Conservation (phyloP, 169 alveolate species). For the Cryptosporidium parvum region DNA sequence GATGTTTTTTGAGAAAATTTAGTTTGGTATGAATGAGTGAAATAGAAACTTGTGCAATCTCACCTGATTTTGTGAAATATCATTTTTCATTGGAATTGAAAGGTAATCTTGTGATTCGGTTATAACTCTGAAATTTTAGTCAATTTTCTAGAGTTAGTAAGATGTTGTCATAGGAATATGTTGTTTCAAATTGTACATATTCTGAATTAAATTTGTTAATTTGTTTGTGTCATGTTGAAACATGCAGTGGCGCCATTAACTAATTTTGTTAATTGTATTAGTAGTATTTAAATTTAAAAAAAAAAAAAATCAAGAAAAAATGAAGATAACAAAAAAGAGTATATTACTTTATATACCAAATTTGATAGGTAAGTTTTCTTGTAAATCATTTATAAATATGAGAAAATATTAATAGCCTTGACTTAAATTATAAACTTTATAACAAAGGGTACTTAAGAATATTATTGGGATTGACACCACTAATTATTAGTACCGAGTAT, state of each 20-base stretch:
- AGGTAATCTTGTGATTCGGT: background rate
- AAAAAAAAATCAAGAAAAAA: background rate
- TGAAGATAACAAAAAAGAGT: conserved; percentile 5
- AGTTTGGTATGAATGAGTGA: too few relatives aligned
- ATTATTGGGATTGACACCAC: conserved; percentile 42
- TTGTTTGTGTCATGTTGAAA: background rate
- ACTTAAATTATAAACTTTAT: background rate
- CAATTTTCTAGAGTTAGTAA: background rate
- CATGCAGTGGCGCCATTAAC: background rate
- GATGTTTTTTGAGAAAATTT: too few relatives aligned
- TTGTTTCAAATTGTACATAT: too few relatives aligned
- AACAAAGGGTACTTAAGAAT: conserved; percentile 47
- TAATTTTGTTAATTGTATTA: background rate
- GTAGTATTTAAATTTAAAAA: background rate
- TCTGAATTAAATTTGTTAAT: too few relatives aligned
- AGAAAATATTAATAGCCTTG: background rate
- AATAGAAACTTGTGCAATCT: too few relatives aligned
- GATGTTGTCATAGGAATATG: too few relatives aligned
- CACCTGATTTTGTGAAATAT: too few relatives aligned
- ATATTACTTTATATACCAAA: conserved; percentile 29
- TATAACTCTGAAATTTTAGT: too few relatives aligned
- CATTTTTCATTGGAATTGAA: background rate
- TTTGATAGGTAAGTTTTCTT: conserved; percentile 39
- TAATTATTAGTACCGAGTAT: conserved; percentile 9
- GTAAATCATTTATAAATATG: background rate